Conservation (phyloP, 768 basidiomycete genomes). For the Serendipita vermifera region DNA sequence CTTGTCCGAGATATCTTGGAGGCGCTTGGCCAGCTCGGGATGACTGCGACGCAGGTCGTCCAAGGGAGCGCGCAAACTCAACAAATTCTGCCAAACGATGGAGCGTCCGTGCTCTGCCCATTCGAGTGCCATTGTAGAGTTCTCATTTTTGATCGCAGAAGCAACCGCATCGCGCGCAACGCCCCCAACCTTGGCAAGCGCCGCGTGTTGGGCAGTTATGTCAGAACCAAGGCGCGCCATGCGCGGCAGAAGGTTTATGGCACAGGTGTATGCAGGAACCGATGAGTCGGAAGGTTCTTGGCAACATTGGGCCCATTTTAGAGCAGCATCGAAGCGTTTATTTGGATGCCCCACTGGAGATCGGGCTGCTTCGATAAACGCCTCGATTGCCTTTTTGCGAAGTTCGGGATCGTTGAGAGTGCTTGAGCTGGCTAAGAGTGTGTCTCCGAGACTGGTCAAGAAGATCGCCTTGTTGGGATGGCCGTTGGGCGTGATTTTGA, state of each 20-base stretch:
- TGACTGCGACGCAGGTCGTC: conserved; percentile 16
- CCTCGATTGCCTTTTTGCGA: too few species aligned
- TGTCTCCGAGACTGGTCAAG: too few species aligned
- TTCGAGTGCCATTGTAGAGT: conserved; percentile 17
- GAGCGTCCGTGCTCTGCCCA: conserved; percentile 23
- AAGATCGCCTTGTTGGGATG: too few species aligned
- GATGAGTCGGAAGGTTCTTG: too few species aligned
- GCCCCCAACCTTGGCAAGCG: background rate
- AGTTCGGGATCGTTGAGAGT: too few species aligned
- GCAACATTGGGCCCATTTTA: too few species aligned
- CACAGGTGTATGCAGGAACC: too few species aligned
- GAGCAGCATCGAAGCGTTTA: too few species aligned
- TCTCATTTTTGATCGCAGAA: background rate
- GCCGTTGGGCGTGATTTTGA: too few species aligned
- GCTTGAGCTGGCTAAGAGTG: too few species aligned
- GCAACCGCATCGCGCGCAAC: background rate
- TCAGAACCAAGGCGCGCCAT: background rate
- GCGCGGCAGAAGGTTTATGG: background rate
- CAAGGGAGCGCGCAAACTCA: conserved; percentile 19
- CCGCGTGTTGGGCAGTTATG: background rate
- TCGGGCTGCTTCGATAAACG: too few species aligned
- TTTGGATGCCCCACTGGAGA: too few species aligned
- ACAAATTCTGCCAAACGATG: conserved; percentile 21
- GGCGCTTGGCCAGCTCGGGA: conserved; percentile 9
- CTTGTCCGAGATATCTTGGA: background rate